Base-by-base conservation (phyloP, 345 rosid species). In the Melastoma malabathricum region DNA sequence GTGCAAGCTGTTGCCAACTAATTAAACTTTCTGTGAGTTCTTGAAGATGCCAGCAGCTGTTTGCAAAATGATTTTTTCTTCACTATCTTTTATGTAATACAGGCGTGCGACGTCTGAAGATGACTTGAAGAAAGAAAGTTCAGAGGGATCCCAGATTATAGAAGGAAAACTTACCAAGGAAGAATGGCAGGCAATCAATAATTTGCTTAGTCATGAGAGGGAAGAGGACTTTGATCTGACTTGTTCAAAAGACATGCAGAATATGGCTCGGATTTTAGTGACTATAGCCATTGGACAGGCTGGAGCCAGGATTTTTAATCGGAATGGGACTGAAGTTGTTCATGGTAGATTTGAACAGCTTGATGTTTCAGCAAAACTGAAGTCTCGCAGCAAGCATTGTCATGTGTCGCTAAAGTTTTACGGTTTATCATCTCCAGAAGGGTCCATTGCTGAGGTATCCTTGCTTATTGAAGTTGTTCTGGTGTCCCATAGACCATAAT, bases 391-490 rank as follows among this genome's bases (percentile, higher is more conserved):
- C 69, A 76, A 78, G 46, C 84, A 79, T 49, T 84, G 79, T 44
- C 84, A 92, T 68, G 73, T 87, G 63, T 75, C 71, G 17, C 64
- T 92, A 71, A 87, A 72, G 71, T 92, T 74, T 57, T 92, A 84
- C 78, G 98, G 98, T 57, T 71, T 92, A 71, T 87, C 93, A 60
- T 82, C 86, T 44, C 98, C 98, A 55, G 98, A 88, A 75, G 98
- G 98, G 65, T 81, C 98, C 41, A 81, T 92, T 70, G 95, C 95
- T 27, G 78, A 92, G 98, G 98, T 92, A 29, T 29, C 25, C 13
- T 6, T 25, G 18, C 34, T 51, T 51, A 15, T 16, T 34, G 3
- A 29, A 51, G 38, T 29, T 6, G 38, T 10, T 29, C n/a, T n/a
- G n/a, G n/a, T n/a, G n/a, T n/a, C n/a, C n/a, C n/a, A n/a, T n/a